Percentiles rank a stretch among this genome's conserved stretches.
Evolutionary conservation across 495 filamentous ascomycete genomes (phyloP).

Genomic region (Penicillium riverlandense): DNA sequence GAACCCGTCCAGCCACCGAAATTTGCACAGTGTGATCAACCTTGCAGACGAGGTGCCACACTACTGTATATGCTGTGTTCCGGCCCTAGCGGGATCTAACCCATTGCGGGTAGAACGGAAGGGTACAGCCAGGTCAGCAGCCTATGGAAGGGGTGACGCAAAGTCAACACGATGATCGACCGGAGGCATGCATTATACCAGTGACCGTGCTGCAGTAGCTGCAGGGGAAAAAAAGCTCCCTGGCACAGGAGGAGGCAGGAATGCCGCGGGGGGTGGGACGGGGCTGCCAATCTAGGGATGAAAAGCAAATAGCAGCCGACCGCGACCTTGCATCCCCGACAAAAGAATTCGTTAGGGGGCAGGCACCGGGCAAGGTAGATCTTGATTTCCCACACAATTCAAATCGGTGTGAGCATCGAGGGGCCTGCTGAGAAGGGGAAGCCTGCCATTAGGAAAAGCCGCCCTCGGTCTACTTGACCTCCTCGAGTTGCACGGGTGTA

Average conservation of each 20-base stretch:
- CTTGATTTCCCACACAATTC: too few species aligned
- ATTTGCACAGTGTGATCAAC: background rate
- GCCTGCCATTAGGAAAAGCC: too few species aligned
- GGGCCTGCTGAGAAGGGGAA: too few species aligned
- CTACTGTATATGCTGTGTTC: background rate
- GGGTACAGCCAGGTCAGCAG: background rate
- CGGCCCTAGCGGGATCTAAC: background rate
- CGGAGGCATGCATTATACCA: constrained; percentile 3
- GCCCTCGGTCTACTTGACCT: too few species aligned
- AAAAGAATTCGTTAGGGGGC: background rate
- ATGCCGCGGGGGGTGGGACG: constrained; percentile 9
- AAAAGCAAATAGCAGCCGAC: constrained; percentile 3
- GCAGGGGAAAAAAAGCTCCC: constrained; percentile 2
- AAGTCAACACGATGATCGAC: background rate
- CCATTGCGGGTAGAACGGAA: background rate
- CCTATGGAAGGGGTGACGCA: background rate
- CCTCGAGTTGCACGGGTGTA: too few species aligned
- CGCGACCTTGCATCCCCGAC: constrained; percentile 1
- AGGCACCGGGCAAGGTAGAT: too few species aligned
- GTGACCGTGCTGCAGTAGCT: background rate
- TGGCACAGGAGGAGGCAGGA: constrained; percentile 2
- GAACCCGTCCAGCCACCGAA: too few species aligned
- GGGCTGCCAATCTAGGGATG: constrained; percentile 16
- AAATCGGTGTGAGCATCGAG: too few species aligned
- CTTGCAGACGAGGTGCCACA: background rate